Conservation (phyloP, 768 basidiomycete species). For the Phaffia tasmanica region DNA sequence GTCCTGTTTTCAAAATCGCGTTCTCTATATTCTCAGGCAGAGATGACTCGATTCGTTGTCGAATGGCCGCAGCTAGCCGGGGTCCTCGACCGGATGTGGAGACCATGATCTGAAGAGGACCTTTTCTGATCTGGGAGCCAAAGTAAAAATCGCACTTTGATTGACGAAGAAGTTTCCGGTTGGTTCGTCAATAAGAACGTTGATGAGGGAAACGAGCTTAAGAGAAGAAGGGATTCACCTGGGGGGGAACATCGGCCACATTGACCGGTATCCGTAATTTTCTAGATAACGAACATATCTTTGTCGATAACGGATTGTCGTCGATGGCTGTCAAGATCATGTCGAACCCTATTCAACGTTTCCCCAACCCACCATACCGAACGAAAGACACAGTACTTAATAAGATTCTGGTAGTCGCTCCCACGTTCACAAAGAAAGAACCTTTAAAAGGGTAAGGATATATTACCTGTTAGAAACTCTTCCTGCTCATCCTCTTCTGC, state of each 20-base stretch:
- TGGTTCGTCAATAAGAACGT: not conserved
- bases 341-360: conserved; percentile 43
- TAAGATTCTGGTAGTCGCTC: too few species aligned
- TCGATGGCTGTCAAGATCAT: conserved; percentile 94
- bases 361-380: not conserved
- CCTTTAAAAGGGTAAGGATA: not conserved
- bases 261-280: conserved; percentile 70
- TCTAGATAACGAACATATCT: conserved; percentile 62
- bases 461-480: conserved; percentile 2
- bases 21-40: conserved; percentile 62
- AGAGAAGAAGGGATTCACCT: not conserved
- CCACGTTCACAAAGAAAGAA: too few species aligned
- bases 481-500: conserved; percentile 12
- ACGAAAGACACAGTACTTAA: too few species aligned
- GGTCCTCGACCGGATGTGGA: conserved; percentile 91
- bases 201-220: not conserved
- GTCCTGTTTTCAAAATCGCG: conserved; percentile 69
- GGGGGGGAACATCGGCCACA: conserved; percentile 77
- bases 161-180: too few species aligned
- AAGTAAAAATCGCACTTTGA: conserved; percentile 95
- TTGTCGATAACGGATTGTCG: conserved; percentile 57
- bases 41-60: conserved; percentile 53
- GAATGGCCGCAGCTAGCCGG: conserved; percentile 74
- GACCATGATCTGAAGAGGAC: conserved; percentile 88
- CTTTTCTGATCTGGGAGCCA: conserved; percentile 79